Percentiles rank a stretch among this genome's conserved stretches.
These are phyloP conservation scores for Rhodamnia rubescens DNA, from an alignment of 345 rosid species.

Conservation along the genomic window DNA sequence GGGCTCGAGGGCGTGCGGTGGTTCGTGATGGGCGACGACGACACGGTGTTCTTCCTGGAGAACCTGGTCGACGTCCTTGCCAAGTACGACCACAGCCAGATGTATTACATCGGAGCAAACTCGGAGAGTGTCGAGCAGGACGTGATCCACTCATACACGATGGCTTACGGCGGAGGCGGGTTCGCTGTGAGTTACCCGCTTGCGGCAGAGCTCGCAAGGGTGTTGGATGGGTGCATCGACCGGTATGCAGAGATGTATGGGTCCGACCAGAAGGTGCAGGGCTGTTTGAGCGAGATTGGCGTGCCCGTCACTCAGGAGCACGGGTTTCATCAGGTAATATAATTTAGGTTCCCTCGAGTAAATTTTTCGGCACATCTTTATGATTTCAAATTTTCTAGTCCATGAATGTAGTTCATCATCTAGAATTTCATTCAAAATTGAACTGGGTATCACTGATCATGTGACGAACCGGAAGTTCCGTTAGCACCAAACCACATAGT, in stretches of 20 bases:
- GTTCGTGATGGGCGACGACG: constrained; percentile 96
- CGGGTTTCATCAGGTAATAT: constrained; percentile 81
- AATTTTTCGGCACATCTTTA: not conserved
- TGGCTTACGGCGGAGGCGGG: constrained; percentile 92
- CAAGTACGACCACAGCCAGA: constrained; percentile 78
- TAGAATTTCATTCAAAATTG: not conserved
- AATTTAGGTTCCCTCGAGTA: not conserved
- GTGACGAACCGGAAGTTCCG: no score
- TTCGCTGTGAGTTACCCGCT: constrained; percentile 73
- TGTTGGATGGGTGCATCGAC: constrained; percentile 77
- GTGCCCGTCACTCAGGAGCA: constrained; percentile 67
- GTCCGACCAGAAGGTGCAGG: constrained; percentile 77
- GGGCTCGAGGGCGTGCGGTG: constrained; percentile 68
- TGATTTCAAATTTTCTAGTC: not conserved
- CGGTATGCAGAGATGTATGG: constrained; percentile 66
- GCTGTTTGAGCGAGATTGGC: constrained; percentile 74
- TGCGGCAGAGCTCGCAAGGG: constrained; percentile 54
- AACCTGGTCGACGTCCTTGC: constrained; percentile 49
- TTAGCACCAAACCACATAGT: no score
- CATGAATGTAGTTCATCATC: not conserved
- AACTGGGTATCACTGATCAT: not conserved
- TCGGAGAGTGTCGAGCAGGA: constrained; percentile 91
- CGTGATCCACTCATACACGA: constrained; percentile 60
- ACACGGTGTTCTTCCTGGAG: constrained; percentile 73
- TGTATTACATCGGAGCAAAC: constrained; percentile 76